Evolutionary conservation across 768 basidiomycete species (phyloP).

Genomic region (Chlorophyllum brunneum): DNA sequence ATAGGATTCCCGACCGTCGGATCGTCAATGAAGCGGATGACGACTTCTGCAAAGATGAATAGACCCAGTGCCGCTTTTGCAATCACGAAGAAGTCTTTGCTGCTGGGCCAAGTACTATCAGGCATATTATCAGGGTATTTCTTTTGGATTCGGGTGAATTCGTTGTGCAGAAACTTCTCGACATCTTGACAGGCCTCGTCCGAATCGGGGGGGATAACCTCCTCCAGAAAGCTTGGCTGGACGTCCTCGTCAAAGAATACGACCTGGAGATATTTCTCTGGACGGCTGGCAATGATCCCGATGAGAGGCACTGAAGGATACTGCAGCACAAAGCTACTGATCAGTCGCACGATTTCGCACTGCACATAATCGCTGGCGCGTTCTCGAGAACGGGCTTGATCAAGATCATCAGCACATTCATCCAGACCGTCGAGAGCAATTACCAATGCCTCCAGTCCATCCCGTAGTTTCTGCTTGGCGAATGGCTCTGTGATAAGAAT

Average conservation of each 20-base stretch:
- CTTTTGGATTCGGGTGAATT: conserved; percentile 13
- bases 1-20: not conserved
- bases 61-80: conserved; percentile 21
- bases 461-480: not conserved
- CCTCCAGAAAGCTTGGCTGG: not conserved
- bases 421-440: conserved; percentile 24
- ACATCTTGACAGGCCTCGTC: conserved; percentile 18
- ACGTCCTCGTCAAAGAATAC: conserved; percentile 9
- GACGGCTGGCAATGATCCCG: conserved; percentile 25
- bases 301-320: conserved; percentile 13
- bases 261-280: conserved; percentile 20
- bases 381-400: not conserved
- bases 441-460: not conserved
- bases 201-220: conserved; percentile 11
- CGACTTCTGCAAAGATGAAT: conserved; percentile 23
- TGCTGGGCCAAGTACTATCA: conserved; percentile 18
- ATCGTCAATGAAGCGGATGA: conserved; percentile 20
- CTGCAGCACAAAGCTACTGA: conserved; percentile 1
- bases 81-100: conserved; percentile 11
- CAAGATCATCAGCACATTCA: conserved; percentile 17
- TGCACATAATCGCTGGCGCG: conserved; percentile 8
- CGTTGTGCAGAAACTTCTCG: conserved; percentile 13
- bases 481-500: conserved; percentile 15
- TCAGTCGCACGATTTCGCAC: conserved; percentile 14
- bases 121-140: not conserved